phyloP scores from a whole-genome alignment of 1,139 yeast genomes.

The Yamadazyma buinensis region DNA sequence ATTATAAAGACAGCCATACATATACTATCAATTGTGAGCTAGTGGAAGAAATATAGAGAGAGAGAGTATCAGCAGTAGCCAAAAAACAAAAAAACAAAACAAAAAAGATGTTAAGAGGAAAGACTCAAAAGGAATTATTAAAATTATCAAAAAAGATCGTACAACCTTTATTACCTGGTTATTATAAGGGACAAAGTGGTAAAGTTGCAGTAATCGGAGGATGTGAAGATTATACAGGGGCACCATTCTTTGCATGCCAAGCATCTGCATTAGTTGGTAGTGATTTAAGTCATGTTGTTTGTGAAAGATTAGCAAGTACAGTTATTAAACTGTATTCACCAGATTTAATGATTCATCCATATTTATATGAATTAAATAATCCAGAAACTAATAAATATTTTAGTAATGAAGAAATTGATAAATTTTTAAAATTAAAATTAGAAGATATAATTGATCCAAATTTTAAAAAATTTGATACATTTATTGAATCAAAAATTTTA shows the following conservation, averaged over 20 bases:
- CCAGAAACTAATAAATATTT: conserved; percentile 15
- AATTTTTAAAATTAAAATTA: conserved; percentile 14
- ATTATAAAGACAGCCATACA: too few species aligned
- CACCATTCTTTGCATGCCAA: conserved; percentile 87
- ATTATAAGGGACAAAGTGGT: conserved; percentile 94
- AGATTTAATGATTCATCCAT: conserved; percentile 95
- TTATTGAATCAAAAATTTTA: conserved; percentile 43
- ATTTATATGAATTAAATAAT: conserved; percentile 41
- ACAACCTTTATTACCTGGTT: conserved; percentile 71
- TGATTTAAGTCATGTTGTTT: conserved; percentile 82
- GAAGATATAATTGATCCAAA: conserved; percentile 19
- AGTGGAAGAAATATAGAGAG: too few species aligned
- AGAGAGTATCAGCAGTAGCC: too few species aligned
- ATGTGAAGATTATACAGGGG: conserved; percentile 93
- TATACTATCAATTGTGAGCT: too few species aligned
- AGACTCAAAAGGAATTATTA: conserved; percentile 45
- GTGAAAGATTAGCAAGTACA: conserved; percentile 74
- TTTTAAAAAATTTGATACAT: conserved; percentile 21
- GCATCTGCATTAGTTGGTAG: conserved; percentile 84
- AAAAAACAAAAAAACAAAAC: too few species aligned
- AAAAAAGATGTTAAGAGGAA: conserved; percentile 24
- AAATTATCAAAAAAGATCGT: conserved; percentile 50
- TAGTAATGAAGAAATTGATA: conserved; percentile 12
- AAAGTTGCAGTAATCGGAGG: conserved; percentile 88
- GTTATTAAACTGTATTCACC: conserved; percentile 88